phyloP scores from a whole-genome alignment of 345 rosid genomes.

The Chamaenerion angustifolium region DNA sequence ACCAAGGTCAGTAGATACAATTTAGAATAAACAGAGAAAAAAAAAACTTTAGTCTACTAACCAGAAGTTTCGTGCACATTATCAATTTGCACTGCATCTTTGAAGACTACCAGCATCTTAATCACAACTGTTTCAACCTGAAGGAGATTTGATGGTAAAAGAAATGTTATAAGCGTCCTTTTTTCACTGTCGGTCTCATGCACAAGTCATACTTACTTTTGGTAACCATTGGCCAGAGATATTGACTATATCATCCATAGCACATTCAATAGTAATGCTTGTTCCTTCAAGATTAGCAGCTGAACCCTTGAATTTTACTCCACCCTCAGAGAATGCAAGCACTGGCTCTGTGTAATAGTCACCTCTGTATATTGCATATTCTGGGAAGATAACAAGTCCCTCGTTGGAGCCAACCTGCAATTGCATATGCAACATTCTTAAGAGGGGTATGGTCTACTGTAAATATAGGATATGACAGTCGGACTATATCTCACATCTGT shows the following conservation, averaged over 20 bases:
- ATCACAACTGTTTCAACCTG: slow-evolving; percentile 50
- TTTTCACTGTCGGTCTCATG: neutral
- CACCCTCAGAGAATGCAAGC: slow-evolving; percentile 40
- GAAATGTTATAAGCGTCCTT: neutral
- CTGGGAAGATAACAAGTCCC: slow-evolving; percentile 33
- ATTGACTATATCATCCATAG: slow-evolving; percentile 56
- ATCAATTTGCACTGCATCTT: slow-evolving; percentile 24
- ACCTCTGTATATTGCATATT: slow-evolving; percentile 42
- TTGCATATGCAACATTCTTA: slow-evolving; percentile 9
- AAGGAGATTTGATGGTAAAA: slow-evolving; percentile 3
- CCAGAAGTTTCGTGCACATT: slow-evolving; percentile 29
- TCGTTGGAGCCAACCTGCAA: slow-evolving; percentile 38
- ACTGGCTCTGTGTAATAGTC: slow-evolving; percentile 25
- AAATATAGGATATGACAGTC: no score
- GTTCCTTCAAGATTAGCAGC: slow-evolving; percentile 20
- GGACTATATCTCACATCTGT: no score
- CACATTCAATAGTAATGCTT: slow-evolving; percentile 31
- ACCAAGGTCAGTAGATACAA: neutral
- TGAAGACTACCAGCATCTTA: slow-evolving; percentile 33
- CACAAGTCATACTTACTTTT: slow-evolving; percentile 38
- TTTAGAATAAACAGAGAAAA: neutral
- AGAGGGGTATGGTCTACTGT: slow-evolving; percentile 4
- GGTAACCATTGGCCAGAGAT: slow-evolving; percentile 46
- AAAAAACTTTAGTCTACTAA: slow-evolving; percentile 11
- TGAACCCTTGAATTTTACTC: slow-evolving; percentile 38